phyloP scores from a whole-genome alignment of 2,329 filamentous ascomycete species.

The Paraphaeosphaeria sporulosa region DNA sequence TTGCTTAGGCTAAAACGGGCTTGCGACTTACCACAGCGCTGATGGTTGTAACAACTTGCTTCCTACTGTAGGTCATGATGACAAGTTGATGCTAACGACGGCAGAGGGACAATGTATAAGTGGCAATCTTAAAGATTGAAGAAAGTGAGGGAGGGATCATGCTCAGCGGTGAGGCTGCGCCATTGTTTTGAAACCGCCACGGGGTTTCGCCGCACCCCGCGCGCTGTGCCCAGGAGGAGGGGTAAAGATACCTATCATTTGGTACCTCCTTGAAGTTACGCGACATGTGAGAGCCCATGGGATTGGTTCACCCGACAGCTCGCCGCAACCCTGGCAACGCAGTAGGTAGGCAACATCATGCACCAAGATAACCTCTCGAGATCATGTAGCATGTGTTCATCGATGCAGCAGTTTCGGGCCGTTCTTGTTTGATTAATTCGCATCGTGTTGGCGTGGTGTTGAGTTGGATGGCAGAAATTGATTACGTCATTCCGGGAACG shows the following conservation, averaged over 20 bases:
- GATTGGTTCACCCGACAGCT: slow-evolving; percentile 3
- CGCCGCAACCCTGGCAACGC: neutral
- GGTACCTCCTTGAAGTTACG: neutral
- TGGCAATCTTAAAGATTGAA: neutral
- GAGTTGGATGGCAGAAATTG: too few relatives aligned
- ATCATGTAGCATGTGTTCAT: neutral
- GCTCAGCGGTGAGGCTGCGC: neutral
- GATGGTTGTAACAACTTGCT: slow-evolving; percentile 49
- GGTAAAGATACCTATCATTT: slow-evolving; percentile 2
- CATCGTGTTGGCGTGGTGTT: neutral
- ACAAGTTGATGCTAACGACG: too few relatives aligned
- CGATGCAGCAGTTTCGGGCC: neutral
- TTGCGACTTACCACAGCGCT: slow-evolving; percentile 44
- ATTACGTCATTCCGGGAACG: too few relatives aligned
- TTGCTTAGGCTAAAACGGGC: neutral
- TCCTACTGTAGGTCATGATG: slow-evolving; percentile 46
- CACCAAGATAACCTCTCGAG: neutral
- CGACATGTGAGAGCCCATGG: neutral
- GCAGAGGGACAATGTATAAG: neutral
- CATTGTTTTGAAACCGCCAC: neutral
- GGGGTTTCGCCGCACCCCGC: neutral
- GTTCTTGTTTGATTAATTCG: neutral
- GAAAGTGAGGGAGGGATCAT: neutral
- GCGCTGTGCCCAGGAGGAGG: slow-evolving; percentile 1
- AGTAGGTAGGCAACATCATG: neutral